A percentile compares a stretch with the other conserved stretches of the same genome.
phyloP scores from a whole-genome alignment of 1,284 basidiomycete species.

The Pseudozyma sp. region DNA sequence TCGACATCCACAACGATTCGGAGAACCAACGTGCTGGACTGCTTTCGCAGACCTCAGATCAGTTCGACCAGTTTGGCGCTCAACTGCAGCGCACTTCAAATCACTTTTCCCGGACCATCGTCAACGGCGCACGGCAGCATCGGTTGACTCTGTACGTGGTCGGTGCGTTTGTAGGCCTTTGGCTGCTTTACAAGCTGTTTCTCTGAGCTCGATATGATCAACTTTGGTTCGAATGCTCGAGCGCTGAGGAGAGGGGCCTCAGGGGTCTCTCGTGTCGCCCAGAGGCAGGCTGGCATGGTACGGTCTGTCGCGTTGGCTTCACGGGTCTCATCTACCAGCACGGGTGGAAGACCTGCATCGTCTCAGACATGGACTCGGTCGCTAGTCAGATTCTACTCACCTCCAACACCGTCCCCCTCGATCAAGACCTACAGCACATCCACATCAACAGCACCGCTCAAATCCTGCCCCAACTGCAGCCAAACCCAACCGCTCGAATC shows the following conservation, averaged over 20 bases:
- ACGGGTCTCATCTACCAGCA: neutral
- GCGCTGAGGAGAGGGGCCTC: neutral
- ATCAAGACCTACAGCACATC: conserved; percentile 11
- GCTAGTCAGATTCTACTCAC: too few relatives aligned
- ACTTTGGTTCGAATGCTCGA: neutral
- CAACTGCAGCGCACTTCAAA: conserved; percentile 49
- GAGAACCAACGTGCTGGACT: conserved; percentile 51
- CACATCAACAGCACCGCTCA: conserved; percentile 17
- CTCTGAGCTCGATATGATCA: conserved; percentile 7
- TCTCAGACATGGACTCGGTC: too few relatives aligned
- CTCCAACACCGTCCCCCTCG: too few relatives aligned
- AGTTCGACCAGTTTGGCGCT: conserved; percentile 45
- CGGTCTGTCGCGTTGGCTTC: conserved; percentile 4
- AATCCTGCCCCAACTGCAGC: conserved; percentile 42
- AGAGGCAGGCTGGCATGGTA: neutral
- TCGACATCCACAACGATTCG: conserved; percentile 64
- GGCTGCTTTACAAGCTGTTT: conserved; percentile 59
- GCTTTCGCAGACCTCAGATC: conserved; percentile 49
- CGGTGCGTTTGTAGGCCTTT: conserved; percentile 50
- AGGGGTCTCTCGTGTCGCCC: neutral
- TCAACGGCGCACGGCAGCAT: conserved; percentile 52
- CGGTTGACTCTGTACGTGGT: conserved; percentile 55
- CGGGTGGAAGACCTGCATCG: too few relatives aligned
- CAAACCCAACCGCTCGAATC: conserved; percentile 44
- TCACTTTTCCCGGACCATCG: conserved; percentile 46